These are phyloP conservation scores for Tuber brumale DNA, from an alignment of 495 filamentous ascomycete genomes.

Conservation along the genomic window DNA sequence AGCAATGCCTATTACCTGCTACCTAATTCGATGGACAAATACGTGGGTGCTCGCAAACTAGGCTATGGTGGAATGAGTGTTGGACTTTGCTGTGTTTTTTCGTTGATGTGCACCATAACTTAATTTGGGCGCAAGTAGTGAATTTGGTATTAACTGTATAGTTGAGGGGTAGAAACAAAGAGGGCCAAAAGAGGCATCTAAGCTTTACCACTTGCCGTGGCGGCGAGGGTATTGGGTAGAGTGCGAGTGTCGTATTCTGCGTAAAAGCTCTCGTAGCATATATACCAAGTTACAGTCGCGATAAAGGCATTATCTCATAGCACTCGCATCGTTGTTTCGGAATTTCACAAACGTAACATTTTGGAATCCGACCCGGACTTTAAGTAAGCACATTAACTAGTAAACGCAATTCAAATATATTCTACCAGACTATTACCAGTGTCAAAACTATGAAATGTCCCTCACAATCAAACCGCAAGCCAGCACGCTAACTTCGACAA, in stretches of 20 bases:
- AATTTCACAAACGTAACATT: not conserved
- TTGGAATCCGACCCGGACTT: not conserved
- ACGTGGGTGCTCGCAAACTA: no score
- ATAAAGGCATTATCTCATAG: not conserved
- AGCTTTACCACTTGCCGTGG: not conserved
- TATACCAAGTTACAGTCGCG: no score
- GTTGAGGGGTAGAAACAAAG: not conserved
- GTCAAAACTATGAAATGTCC: conserved; percentile 46
- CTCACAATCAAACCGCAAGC: conserved; percentile 70
- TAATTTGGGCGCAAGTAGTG: not conserved
- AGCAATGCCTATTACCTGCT: not conserved
- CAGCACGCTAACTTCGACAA: conserved; percentile 49
- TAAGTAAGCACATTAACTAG: not conserved
- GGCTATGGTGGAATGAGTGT: no score
- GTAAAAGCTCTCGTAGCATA: not conserved
- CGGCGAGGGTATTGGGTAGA: not conserved
- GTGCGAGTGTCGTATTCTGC: not conserved
- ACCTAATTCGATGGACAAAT: not conserved
- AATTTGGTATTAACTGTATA: not conserved
- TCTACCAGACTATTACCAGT: not conserved
- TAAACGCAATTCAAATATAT: not conserved
- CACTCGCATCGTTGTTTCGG: not conserved
- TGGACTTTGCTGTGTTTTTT: not conserved
- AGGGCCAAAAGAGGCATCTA: not conserved
- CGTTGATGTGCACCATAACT: no score